These are phyloP conservation scores for Stagonosporopsis chrysanthemi DNA, from an alignment of 2,329 filamentous ascomycete genomes.

Conservation along the genomic window DNA sequence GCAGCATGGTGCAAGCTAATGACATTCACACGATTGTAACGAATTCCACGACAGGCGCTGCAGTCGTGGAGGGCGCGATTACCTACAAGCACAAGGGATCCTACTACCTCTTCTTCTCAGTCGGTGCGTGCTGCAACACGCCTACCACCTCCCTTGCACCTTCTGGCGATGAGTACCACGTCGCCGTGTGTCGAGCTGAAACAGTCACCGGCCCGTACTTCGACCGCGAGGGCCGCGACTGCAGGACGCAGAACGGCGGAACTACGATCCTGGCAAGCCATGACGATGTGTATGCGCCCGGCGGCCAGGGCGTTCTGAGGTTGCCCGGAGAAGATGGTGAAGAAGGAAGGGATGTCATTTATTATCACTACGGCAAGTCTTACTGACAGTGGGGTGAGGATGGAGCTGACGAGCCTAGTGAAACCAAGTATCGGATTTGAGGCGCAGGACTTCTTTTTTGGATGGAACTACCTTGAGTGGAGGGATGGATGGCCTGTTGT, in stretches of 20 bases:
- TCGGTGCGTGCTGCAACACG: constrained; percentile 66
- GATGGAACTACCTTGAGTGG: constrained; percentile 44
- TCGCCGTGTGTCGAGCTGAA: constrained; percentile 66
- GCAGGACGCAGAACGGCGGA: constrained; percentile 63
- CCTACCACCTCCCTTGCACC: constrained; percentile 54
- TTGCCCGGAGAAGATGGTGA: constrained; percentile 11
- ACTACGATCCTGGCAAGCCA: constrained; percentile 67
- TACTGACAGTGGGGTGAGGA: not conserved
- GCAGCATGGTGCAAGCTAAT: not conserved
- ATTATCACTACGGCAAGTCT: constrained; percentile 45
- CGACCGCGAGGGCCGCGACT: constrained; percentile 32
- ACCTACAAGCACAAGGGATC: constrained; percentile 59
- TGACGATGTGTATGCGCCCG: constrained; percentile 49
- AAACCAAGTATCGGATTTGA: constrained; percentile 34
- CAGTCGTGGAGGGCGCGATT: constrained; percentile 59
- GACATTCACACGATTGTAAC: constrained; percentile 27
- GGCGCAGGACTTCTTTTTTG: constrained; percentile 38
- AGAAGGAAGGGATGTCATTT: constrained; percentile 29
- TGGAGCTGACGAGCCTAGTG: constrained; percentile 25
- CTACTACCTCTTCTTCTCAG: constrained; percentile 70
- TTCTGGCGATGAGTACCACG: constrained; percentile 66
- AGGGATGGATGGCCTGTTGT: constrained; percentile 39
- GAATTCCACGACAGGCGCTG: constrained; percentile 28
- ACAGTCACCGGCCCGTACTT: constrained; percentile 60
- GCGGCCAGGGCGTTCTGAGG: constrained; percentile 40